Evolutionary conservation across 257 asterid species (phyloP).

Genomic region (Mitragyna speciosa): DNA sequence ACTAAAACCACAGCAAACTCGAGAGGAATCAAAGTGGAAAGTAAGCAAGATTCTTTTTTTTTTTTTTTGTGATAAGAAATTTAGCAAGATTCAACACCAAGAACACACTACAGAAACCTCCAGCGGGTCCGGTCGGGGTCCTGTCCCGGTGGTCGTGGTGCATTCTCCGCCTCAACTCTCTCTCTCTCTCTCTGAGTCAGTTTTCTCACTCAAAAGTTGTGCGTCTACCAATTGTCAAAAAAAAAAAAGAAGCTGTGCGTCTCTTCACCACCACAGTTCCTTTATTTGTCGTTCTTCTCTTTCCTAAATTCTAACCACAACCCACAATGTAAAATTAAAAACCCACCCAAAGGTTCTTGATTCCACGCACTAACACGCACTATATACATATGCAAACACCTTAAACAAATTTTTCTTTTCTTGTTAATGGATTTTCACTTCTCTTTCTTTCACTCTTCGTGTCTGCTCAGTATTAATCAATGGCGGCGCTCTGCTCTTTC

Average conservation of each 20-base stretch:
- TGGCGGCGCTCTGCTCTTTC: constrained; percentile 61
- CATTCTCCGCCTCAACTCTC: constrained; percentile 14
- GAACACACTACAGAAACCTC: neutral
- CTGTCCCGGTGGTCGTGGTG: constrained; percentile 12
- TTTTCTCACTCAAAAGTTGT: constrained; percentile 33
- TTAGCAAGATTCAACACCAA: too few species aligned
- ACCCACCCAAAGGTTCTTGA: neutral
- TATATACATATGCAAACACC: constrained; percentile 16
- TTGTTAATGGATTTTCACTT: constrained; percentile 43
- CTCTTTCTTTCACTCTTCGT: constrained; percentile 11
- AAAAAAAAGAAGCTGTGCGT: too few species aligned
- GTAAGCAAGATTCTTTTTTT: too few species aligned
- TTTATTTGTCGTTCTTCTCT: neutral
- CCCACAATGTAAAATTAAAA: constrained; percentile 25
- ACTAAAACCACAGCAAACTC: too few species aligned
- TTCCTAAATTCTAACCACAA: neutral
- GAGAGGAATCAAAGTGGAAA: neutral
- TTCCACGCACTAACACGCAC: constrained; percentile 14
- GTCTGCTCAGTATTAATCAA: constrained; percentile 17
- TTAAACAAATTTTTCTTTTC: neutral
- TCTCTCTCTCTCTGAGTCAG: too few species aligned
- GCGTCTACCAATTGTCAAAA: too few species aligned
- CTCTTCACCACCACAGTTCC: constrained; percentile 56
- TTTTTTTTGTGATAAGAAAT: too few species aligned
- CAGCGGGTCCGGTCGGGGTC: neutral